Evolutionary conservation across 2,329 filamentous ascomycete species (phyloP).

Genomic region (Ophiognomonia clavigignenti-juglandacearum): DNA sequence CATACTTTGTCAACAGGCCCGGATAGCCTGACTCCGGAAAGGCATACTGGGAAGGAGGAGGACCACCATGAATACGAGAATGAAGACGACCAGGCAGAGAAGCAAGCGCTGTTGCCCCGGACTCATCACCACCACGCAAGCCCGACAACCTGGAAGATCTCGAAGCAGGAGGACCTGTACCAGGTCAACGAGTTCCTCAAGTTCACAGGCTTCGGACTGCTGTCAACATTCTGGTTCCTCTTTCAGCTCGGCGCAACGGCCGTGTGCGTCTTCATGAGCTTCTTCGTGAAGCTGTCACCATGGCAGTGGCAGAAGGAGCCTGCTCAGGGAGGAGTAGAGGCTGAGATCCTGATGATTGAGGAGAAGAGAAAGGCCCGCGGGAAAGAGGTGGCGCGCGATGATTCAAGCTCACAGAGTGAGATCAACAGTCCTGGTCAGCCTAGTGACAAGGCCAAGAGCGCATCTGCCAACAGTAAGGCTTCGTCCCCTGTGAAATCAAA

Average conservation of each 20-base stretch:
- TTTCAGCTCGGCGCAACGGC: slow-evolving; percentile 63
- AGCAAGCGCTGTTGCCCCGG: slow-evolving; percentile 4
- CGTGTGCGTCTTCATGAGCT: slow-evolving; percentile 49
- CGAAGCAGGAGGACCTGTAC: slow-evolving; percentile 76
- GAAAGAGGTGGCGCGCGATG: neutral
- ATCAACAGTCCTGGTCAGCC: no score
- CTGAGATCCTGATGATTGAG: slow-evolving; percentile 4
- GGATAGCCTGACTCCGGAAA: no score
- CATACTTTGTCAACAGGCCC: no score
- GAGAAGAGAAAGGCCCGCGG: neutral
- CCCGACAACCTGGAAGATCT: slow-evolving; percentile 32
- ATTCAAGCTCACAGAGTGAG: no score
- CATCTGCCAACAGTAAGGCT: slow-evolving; percentile 4
- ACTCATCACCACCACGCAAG: neutral
- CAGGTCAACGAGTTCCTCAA: slow-evolving; percentile 71
- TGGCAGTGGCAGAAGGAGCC: slow-evolving; percentile 12
- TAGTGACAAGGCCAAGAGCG: no score
- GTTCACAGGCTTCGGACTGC: slow-evolving; percentile 47
- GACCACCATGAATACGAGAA: no score
- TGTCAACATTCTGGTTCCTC: slow-evolving; percentile 44
- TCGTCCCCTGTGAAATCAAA: slow-evolving; percentile 1
- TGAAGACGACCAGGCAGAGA: no score
- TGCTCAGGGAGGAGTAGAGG: slow-evolving; percentile 5
- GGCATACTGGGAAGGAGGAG: no score
- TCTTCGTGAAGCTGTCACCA: slow-evolving; percentile 11